A percentile compares a stretch with the other conserved stretches of the same genome.
Conservation (phyloP, 106 monocot species). For the Alisma plantagoaquatica region DNA sequence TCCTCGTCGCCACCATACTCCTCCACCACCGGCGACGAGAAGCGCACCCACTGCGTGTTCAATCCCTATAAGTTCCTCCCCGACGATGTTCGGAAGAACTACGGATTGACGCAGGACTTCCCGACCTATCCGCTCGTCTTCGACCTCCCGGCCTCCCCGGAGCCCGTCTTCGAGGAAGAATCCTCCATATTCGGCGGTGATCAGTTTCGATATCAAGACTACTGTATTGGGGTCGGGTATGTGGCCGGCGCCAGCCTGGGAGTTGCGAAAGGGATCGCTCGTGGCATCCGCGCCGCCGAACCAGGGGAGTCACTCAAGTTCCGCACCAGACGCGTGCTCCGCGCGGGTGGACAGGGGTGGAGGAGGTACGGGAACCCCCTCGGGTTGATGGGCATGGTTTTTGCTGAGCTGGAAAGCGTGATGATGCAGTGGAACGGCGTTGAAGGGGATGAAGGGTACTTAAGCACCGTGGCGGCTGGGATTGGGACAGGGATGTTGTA, state of each 20-base stretch:
- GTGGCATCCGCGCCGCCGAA: conserved; percentile 37
- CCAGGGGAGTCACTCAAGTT: conserved; percentile 52
- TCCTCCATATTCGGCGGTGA: conserved; percentile 42
- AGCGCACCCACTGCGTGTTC: conserved; percentile 17
- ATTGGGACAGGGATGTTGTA: conserved; percentile 50
- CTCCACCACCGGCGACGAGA: no score
- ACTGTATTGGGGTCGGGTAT: conserved; percentile 67
- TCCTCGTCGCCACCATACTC: no score
- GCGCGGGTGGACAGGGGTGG: conserved; percentile 45
- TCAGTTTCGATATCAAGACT: conserved; percentile 69
- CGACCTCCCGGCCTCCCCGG: conserved; percentile 67
- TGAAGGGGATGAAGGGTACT: conserved; percentile 55
- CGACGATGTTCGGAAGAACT: no score
- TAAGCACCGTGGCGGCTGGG: conserved; percentile 57
- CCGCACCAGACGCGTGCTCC: conserved; percentile 49
- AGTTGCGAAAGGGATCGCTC: conserved; percentile 32
- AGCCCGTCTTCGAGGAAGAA: conserved; percentile 81
- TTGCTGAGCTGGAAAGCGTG: conserved; percentile 65
- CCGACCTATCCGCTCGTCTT: conserved; percentile 31
- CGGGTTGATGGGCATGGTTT: conserved; percentile 61
- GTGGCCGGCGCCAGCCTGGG: conserved; percentile 47
- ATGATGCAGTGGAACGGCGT: conserved; percentile 27
- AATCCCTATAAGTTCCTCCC: conserved; percentile 62
- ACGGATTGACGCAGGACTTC: no score
- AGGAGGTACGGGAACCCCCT: conserved; percentile 46